Percentiles rank a stretch among this genome's conserved stretches.
phyloP scores from a whole-genome alignment of 306 rosid genomes.

The Vigna mungo region DNA sequence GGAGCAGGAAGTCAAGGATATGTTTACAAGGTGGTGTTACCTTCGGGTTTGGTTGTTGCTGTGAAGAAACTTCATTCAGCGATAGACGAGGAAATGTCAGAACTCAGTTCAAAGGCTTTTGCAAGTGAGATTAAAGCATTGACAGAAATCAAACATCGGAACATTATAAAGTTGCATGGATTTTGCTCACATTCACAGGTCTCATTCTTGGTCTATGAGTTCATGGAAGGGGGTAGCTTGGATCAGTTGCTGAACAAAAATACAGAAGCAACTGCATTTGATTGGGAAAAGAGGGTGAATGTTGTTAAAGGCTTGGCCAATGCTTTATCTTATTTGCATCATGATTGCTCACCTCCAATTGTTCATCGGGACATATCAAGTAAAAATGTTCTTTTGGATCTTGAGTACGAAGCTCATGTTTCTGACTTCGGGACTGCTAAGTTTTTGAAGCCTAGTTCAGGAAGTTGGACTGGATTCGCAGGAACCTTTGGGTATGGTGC shows the following conservation, averaged over 20 bases:
- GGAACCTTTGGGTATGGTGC: conserved; percentile 49
- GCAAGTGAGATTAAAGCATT: conserved; percentile 44
- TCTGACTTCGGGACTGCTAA: conserved; percentile 48
- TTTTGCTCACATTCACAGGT: conserved; percentile 45
- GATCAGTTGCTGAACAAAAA: conserved; percentile 36
- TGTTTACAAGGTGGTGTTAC: conserved; percentile 43
- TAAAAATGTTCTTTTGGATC: conserved; percentile 47
- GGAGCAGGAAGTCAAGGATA: conserved; percentile 47
- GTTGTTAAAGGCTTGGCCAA: conserved; percentile 51
- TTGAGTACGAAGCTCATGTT: conserved; percentile 50
- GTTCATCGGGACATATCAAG: conserved; percentile 50
- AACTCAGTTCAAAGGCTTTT: conserved; percentile 38
- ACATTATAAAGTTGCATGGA: conserved; percentile 49
- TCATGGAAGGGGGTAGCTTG: conserved; percentile 52
- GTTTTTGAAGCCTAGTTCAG: conserved; percentile 42
- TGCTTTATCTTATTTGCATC: conserved; percentile 51
- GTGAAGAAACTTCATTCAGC: conserved; percentile 48
- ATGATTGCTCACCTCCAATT: conserved; percentile 46
- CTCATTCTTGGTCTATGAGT: conserved; percentile 45
- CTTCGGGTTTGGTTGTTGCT: conserved; percentile 41
- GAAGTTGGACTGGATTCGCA: conserved; percentile 40
- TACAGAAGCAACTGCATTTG: conserved; percentile 38
- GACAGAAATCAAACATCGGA: conserved; percentile 44
- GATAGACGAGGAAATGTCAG: conserved; percentile 34
- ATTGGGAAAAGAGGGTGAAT: conserved; percentile 48